Evolutionary conservation across 148 eudicot species (phyloP), one percentile per base, ranked within the genome.

Genomic region (Nepenthes mirabilis): DNA sequence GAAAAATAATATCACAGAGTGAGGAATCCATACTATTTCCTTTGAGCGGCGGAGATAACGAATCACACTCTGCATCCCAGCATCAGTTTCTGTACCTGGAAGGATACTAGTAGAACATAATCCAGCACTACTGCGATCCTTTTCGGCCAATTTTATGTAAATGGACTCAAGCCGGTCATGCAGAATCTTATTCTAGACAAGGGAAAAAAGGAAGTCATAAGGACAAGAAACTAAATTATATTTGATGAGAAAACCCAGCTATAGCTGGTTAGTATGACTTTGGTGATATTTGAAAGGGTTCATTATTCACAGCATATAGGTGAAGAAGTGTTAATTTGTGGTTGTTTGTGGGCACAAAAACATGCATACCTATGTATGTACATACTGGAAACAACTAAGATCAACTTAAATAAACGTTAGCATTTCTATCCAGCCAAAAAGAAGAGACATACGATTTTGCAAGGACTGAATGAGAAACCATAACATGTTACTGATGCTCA

Each of bases 21-120:
- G 43, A 62, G 14, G 37, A 2, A 62, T 48, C 40, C 83, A 60
- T 74, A 80, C 86, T 65, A 93, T 89, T 75, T 93, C 99, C 80
- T 87, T 93, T 36, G 99, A 80, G 56, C 99, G 87, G 2, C 97
- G 82, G 59, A 93, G 87, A 81, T 93, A 93, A 63, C 68, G 86
- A 63, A 93, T 86, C 65, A 93, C 95, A 48, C 78, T 73, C 52
- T 80, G 96, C 68, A 93, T 64, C 69, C 96, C 97, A 56, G 80
- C 72, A 54, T 84, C 94, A 56, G 67, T 79, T 37, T 61, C 66
- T 35, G 75, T 12, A 34, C 68, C 82, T 7, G 76, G 57, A 56
- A 62, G 52, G 61, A 64, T 60, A 63, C 77, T 73, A 14, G 80
- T 68, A 60, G 77, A 60, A 53, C 80, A 66, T 65, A 68, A 37